Evolutionary conservation across 2,329 filamentous ascomycete genomes (phyloP), one percentile per base, ranked within the genome.

Genomic region (Dactylonectria estremocensis): DNA sequence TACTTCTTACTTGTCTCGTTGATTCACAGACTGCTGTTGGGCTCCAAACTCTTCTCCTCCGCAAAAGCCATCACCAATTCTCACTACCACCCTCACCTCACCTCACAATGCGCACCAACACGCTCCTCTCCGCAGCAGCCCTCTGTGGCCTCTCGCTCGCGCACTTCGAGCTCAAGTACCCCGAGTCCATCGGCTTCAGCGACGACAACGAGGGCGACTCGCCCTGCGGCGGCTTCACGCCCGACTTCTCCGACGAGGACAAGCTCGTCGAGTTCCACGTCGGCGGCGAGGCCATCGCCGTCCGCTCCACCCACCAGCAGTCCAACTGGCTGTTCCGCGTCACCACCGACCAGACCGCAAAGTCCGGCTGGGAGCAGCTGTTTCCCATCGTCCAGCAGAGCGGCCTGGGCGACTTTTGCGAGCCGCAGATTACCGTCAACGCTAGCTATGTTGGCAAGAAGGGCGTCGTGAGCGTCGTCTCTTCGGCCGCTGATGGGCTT

Each of bases 231-330:
- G 86, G 87, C 69, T 84, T 84, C 76, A 79, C 80, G 0, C 80
- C 86, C 35, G 80, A 86, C 69, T 83, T 88, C 60, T 80, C 80
- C 53, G 71, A 80, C 20, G 80, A 85, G 68, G 69, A 80, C 24
- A 81, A 86, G 63, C 86, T 89, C 76, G 82, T 83, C 59, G 85
- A 89, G 71, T 90, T 90, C 78, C 85, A 89, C 75, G 86, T 90
- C 66, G 87, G 80, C 71, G 88, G 88, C 71, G 86, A 90, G 70
- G 80, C 85, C 64, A 80, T 90, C 37, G 82, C 83, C 66, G 74
- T 86, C 56, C 79, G 77, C 8, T 81, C 84, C 8, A 83, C 82
- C 3, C 89, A 91, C 74, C 81, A 86, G 3, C 82, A 88, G 75
- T 80, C 82, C 70, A 87, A 82, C 61, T 90, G 85, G 85, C 82